Evolutionary conservation across 306 rosid species (phyloP).

Genomic region (Phaseolus lunatus): DNA sequence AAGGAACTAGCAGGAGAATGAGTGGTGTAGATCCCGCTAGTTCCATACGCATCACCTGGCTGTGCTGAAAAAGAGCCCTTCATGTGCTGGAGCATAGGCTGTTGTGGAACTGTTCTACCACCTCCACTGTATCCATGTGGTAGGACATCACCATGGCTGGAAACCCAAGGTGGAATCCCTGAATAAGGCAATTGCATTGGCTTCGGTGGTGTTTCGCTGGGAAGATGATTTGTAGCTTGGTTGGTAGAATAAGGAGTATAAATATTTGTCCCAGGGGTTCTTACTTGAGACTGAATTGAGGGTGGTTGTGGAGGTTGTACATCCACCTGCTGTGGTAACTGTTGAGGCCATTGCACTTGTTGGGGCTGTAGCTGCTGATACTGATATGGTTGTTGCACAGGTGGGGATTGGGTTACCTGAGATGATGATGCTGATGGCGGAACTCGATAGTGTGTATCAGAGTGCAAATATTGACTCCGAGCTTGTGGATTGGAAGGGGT

Average conservation of each 20-base stretch:
- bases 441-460: constrained; percentile 67
- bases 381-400: constrained; percentile 66
- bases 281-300: constrained; percentile 65
- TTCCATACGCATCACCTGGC: constrained; percentile 61
- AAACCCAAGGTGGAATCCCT: constrained; percentile 61
- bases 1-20: constrained; percentile 72
- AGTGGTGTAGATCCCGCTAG: constrained; percentile 53
- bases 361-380: constrained; percentile 70
- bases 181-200: constrained; percentile 78
- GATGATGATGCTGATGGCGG: constrained; percentile 64
- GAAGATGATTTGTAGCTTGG: constrained; percentile 70
- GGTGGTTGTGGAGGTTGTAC: constrained; percentile 69
- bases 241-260: constrained; percentile 66
- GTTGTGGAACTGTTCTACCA: constrained; percentile 72
- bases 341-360: constrained; percentile 49
- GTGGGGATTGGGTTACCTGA: constrained; percentile 64
- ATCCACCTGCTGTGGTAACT: constrained; percentile 59
- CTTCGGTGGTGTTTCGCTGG: constrained; percentile 57
- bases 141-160: constrained; percentile 59
- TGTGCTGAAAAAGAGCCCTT: constrained; percentile 62
- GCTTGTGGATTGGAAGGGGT: constrained; percentile 59
- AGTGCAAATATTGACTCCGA: constrained; percentile 67
- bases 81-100: constrained; percentile 67
- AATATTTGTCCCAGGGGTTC: constrained; percentile 55
- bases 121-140: constrained; percentile 68